Base-by-base conservation (phyloP, 1,139 yeast species). In the Kazachstania sp. region DNA sequence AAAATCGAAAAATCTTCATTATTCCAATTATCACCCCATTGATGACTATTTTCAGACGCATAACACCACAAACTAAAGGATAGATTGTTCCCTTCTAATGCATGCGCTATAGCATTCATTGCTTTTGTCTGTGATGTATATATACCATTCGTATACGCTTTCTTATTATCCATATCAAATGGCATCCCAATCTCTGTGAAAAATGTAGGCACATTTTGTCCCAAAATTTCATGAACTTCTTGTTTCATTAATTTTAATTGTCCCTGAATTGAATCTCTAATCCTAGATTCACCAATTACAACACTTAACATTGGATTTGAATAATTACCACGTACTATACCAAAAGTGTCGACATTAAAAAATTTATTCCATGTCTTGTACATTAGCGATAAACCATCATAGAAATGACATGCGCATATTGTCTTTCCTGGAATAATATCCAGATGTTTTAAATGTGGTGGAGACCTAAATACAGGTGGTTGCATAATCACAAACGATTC, bases 121-220 rank as follows among this genome's bases (percentile, higher is more conserved):
- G 97, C 96, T 6, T 77, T 71, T 2, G 85, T 82, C 60, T 90
- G 97, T 1, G 86, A 74, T 12, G 72, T 66, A 60, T 79, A 88
- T 51, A 79, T 76, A 1, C 90, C 87, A 47, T 72, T 73, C 1
- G 63, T 61, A 59, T 77, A 88, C 0, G 96, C 86, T 41, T 68
- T 70, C 57, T 83, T 83, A 50, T 77, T 74, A 62, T 90, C 92
- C 95, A 90, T 85, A 64, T 92, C 96, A 64, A 82, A 87, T 2
- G 98, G 97, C 82, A 90, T 86, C 2, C 98, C 98, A n/a, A 92
- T 88, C 65, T 90, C 98, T 1, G 95, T 81, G 73, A 92, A 79
- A 38, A 90, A 68, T 7, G 84, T 76, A 0, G 95, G 95, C 11
- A 85, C 69, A 13, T 57, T 39, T 1, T 59, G 45, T 1, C 95